A percentile compares a stretch with the other conserved stretches of the same genome.
Conservation (phyloP, 345 rosid species). For the Eutrema heterophyllum region DNA sequence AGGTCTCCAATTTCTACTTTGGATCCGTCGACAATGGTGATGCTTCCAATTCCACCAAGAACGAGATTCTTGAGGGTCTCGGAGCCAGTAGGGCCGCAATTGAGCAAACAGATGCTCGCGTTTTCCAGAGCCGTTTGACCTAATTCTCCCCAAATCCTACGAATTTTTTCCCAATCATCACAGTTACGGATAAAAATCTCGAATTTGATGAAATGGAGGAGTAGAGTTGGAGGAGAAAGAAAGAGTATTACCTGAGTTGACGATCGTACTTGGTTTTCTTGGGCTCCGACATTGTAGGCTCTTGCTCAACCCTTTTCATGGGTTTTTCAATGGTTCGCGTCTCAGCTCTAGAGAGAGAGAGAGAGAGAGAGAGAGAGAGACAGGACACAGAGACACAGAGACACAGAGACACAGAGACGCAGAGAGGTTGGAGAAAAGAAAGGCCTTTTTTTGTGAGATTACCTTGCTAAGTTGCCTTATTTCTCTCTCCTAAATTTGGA, state of each 20-base stretch:
- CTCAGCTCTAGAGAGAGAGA: neutral
- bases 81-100: constrained; percentile 96
- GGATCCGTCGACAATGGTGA: constrained; percentile 88
- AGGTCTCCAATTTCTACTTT: constrained; percentile 79
- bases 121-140: constrained; percentile 84
- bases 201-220: neutral
- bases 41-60: constrained; percentile 93
- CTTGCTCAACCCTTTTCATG: constrained; percentile 11
- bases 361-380: neutral
- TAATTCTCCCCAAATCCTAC: constrained; percentile 96
- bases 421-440: neutral
- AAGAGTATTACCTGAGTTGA: constrained; percentile 64
- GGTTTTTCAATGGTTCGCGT: constrained; percentile 1
- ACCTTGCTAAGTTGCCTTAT: neutral
- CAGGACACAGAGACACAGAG: too few species aligned
- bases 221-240: neutral
- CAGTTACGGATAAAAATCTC: neutral
- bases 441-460: neutral
- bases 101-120: constrained; percentile 84
- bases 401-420: too few species aligned
- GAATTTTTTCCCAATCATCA: neutral
- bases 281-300: constrained; percentile 64
- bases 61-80: constrained; percentile 91
- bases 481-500: neutral
- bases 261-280: constrained; percentile 83